Evolutionary conservation across 2,329 filamentous ascomycete genomes (phyloP).

Genomic region (Emericellopsis atlantica): DNA sequence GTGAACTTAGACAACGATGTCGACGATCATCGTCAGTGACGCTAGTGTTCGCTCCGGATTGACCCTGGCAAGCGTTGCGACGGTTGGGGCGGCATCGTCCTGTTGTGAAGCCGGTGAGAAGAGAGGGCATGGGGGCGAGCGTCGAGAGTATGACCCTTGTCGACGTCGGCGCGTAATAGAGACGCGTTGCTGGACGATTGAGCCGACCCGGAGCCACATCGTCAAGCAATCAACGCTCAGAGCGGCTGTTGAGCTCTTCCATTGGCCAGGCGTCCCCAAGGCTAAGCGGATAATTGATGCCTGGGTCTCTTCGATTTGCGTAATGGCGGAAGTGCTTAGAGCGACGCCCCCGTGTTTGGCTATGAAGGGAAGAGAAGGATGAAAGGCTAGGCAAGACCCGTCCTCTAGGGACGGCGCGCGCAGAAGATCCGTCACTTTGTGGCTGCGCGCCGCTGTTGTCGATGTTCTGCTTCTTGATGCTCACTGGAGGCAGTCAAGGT

Average conservation of each 20-base stretch:
- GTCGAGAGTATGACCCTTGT: slow-evolving; percentile 21
- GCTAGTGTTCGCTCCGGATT: not conserved
- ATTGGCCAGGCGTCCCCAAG: slow-evolving; percentile 21
- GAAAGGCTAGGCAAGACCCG: slow-evolving; percentile 1
- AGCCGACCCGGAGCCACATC: slow-evolving; percentile 22
- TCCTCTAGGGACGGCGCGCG: not conserved
- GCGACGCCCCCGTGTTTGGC: not conserved
- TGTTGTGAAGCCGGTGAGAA: not conserved
- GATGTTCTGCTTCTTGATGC: slow-evolving; percentile 11
- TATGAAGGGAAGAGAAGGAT: not conserved
- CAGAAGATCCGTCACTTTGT: not conserved
- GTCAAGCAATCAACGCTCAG: slow-evolving; percentile 34
- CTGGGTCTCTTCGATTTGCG: not conserved
- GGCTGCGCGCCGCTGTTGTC: not conserved
- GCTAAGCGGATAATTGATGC: slow-evolving; percentile 1
- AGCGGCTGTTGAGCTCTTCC: slow-evolving; percentile 16
- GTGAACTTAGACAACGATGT: not conserved
- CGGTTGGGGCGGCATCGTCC: not conserved
- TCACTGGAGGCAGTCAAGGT: slow-evolving; percentile 24
- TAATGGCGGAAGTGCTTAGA: not conserved
- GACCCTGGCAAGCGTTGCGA: not conserved
- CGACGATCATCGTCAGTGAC: not conserved
- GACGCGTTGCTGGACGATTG: slow-evolving; percentile 32
- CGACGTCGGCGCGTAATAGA: slow-evolving; percentile 37
- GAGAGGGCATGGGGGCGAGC: not conserved